phyloP scores from a whole-genome alignment of 2,329 filamentous ascomycete genomes.

The Claviceps fusiformis region DNA sequence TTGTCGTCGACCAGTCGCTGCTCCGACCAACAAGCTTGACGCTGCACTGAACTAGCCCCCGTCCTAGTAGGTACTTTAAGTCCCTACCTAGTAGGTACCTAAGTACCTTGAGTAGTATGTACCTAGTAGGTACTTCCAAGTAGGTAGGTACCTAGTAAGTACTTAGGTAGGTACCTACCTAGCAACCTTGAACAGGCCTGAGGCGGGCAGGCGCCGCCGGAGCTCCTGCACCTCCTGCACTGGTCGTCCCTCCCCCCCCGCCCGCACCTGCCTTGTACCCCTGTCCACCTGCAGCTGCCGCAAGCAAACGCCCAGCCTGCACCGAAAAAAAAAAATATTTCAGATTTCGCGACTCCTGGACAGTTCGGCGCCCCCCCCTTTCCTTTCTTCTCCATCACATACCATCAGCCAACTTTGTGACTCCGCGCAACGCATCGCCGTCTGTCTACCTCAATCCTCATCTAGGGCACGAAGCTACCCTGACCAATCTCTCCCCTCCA shows the following conservation, averaged over 20 bases:
- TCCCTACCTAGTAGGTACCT: no score
- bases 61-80: no score
- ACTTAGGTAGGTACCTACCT: no score
- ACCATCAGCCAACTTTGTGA: constrained; percentile 29
- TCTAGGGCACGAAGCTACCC: constrained; percentile 91
- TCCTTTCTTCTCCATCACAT: constrained; percentile 28
- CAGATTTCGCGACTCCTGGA: constrained; percentile 21
- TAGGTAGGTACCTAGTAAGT: no score
- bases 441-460: constrained; percentile 30
- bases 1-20: neutral
- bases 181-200: no score
- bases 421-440: constrained; percentile 34
- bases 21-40: no score
- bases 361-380: constrained; percentile 12
- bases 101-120: no score
- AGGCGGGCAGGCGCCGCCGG: neutral
- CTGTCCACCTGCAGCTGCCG: constrained; percentile 4
- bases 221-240: constrained; percentile 1
- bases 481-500: constrained; percentile 40
- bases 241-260: neutral
- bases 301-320: constrained; percentile 5
- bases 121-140: no score
- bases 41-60: no score
- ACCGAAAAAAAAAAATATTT: constrained; percentile 27
- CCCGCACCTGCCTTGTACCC: constrained; percentile 1